Evolutionary conservation across 2,329 filamentous ascomycete species (phyloP).

Genomic region (Colletotrichum somersetense): DNA sequence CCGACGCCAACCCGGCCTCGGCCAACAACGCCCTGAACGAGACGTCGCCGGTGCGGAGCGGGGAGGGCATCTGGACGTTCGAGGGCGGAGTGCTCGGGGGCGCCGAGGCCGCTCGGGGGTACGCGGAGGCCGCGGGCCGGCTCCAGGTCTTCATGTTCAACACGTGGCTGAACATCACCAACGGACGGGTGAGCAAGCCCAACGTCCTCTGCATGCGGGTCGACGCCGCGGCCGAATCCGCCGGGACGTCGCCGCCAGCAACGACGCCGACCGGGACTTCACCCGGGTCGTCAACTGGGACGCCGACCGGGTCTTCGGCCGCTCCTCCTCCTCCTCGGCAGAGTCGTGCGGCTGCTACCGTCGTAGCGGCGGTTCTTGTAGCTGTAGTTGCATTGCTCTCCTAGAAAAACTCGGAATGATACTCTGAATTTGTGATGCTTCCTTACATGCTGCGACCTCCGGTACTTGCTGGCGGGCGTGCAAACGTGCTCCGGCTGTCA

Average conservation of each 20-base stretch:
- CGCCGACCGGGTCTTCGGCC: neutral
- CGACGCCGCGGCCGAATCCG: neutral
- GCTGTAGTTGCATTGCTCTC: neutral
- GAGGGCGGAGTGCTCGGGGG: conserved; percentile 21
- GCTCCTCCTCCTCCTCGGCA: neutral
- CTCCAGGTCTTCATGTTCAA: conserved; percentile 30
- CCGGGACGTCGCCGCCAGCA: neutral
- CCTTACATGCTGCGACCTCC: neutral
- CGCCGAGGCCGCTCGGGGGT: neutral
- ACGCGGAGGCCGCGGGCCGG: conserved; percentile 1
- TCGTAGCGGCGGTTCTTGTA: neutral
- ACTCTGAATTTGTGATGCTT: neutral
- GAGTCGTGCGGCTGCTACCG: neutral
- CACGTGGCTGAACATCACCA: neutral
- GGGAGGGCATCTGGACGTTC: neutral
- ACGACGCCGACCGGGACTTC: too few relatives aligned
- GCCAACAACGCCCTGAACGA: neutral
- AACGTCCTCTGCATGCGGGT: conserved; percentile 29
- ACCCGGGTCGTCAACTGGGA: neutral
- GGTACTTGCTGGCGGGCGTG: neutral
- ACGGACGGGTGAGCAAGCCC: neutral
- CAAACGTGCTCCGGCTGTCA: neutral
- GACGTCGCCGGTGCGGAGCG: neutral
- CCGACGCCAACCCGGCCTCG: neutral
- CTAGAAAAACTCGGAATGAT: neutral